A percentile compares a stretch with the other conserved stretches of the same genome.
These are phyloP conservation scores for Ogataea pini DNA, from an alignment of 805 yeast species.

Conservation along the genomic window DNA sequence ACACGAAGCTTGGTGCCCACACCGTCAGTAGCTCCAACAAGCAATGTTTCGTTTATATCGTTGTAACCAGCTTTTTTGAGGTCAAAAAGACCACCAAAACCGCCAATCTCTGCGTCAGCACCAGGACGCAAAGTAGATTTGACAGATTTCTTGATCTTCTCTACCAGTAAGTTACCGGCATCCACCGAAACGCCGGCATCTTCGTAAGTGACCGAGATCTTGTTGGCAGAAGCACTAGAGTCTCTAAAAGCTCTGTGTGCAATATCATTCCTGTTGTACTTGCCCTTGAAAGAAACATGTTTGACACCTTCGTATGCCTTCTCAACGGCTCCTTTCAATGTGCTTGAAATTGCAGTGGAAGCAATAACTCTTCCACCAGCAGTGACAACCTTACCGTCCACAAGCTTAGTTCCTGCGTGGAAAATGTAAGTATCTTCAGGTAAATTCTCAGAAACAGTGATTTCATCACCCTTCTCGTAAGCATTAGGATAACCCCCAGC, in stretches of 20 bases:
- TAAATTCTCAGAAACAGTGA: slow-evolving; percentile 50
- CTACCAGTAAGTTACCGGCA: slow-evolving; percentile 87
- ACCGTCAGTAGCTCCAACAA: slow-evolving; percentile 98
- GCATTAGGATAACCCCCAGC: slow-evolving; percentile 96
- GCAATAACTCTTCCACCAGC: slow-evolving; percentile 98
- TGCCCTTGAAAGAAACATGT: slow-evolving; percentile 67
- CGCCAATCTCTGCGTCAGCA: slow-evolving; percentile 97
- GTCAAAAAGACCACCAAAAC: slow-evolving; percentile 97
- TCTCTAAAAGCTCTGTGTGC: slow-evolving; percentile 94
- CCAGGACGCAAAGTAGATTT: slow-evolving; percentile 93
- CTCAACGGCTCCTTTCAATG: slow-evolving; percentile 78
- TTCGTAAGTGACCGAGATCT: slow-evolving; percentile 74
- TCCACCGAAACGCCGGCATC: slow-evolving; percentile 98
- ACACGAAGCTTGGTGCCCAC: slow-evolving; percentile 96
- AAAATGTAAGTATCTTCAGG: slow-evolving; percentile 71
- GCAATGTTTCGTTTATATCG: slow-evolving; percentile 69
- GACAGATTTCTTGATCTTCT: slow-evolving; percentile 85
- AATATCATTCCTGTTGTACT: slow-evolving; percentile 88
- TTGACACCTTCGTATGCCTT: slow-evolving; percentile 86
- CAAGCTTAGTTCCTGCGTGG: slow-evolving; percentile 90
- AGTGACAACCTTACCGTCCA: slow-evolving; percentile 67
- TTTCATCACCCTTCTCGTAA: slow-evolving; percentile 84
- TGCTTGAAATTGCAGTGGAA: slow-evolving; percentile 77
- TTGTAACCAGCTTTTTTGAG: slow-evolving; percentile 81
- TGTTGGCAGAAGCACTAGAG: slow-evolving; percentile 20